Base-by-base conservation (phyloP, 129 eudicot species). In the Rutidosis leptorrhynchoides region DNA sequence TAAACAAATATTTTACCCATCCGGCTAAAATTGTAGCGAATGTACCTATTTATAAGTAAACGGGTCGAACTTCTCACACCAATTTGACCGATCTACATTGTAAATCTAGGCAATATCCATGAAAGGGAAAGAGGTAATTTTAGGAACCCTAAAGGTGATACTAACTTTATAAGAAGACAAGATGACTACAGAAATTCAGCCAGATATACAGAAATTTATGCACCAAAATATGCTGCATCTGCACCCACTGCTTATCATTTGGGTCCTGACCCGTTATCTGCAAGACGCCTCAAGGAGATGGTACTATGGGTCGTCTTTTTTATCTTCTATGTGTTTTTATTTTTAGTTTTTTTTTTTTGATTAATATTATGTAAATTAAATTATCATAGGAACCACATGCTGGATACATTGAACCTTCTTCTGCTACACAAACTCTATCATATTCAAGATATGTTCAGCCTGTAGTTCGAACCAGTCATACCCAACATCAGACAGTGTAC, bases 321-420 rank as follows among this genome's bases (percentile, higher is more conserved):
- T 26, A 48, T 19, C 20, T 12, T 45, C 8, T 37, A 24, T 3
- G 37, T 27, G 15, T 24, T 22, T 12, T n/a, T 37, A 1, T 45
- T 9, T 12, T 57, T 32, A n/a, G n/a, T n/a, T 48, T 16, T 23
- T 27, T 46, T 33, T 30, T 42, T 67, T 42, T 32, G 54, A 20
- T 19, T n/a, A n/a, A n/a, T n/a, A n/a, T n/a, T 37, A 11, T 52
- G 65, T 37, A 37, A 58, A 28, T 54, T 37, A 37, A 58, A 28
- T 54, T 49, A 24, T 46, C 66, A 14, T 75, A 81, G 85, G 82
- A 77, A 72, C 82, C 85, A 37, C 85, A 81, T 77, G 85, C 85
- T 68, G 85, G 85, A 81, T 72, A 72, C 70, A 65, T 73, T 63
- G 73, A 72, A 37, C 79, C 79, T 20, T 64, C 54, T 59, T 54